Evolutionary conservation across 495 filamentous ascomycete species (phyloP).

Genomic region (Mytilinidion resinicola): DNA sequence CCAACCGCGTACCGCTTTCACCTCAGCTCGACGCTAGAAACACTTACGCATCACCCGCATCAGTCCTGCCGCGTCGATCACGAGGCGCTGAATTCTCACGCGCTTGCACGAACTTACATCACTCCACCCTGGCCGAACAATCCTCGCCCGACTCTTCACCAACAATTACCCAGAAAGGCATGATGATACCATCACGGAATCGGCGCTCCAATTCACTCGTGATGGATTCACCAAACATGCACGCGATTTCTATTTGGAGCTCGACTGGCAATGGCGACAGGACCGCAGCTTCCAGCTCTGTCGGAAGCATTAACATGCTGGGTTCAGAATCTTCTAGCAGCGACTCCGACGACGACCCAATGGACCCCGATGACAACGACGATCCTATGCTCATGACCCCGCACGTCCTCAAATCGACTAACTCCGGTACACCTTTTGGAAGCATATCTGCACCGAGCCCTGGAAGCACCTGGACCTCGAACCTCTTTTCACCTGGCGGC

Average conservation of each 20-base stretch:
- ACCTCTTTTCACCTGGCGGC: constrained; percentile 58
- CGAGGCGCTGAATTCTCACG: constrained; percentile 88
- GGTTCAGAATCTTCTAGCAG: constrained; percentile 70
- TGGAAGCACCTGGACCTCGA: constrained; percentile 36
- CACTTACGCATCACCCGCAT: constrained; percentile 76
- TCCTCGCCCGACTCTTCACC: constrained; percentile 93
- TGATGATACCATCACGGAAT: constrained; percentile 66
- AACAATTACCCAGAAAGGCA: constrained; percentile 68
- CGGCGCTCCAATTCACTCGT: constrained; percentile 38
- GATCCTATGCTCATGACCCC: constrained; percentile 68
- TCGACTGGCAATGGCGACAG: constrained; percentile 50
- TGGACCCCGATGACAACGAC: constrained; percentile 73
- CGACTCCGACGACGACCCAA: constrained; percentile 68
- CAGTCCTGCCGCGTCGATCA: constrained; percentile 77
- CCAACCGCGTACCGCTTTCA: constrained; percentile 65
- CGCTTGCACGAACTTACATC: constrained; percentile 90
- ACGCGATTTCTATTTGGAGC: constrained; percentile 37
- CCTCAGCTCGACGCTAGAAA: constrained; percentile 78
- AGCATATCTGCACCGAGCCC: constrained; percentile 4
- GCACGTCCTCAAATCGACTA: constrained; percentile 48
- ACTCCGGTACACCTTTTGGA: constrained; percentile 37
- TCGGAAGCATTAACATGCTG: constrained; percentile 77
- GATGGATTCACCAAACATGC: constrained; percentile 42
- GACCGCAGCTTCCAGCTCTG: constrained; percentile 70
- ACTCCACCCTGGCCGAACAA: constrained; percentile 84